phyloP scores from a whole-genome alignment of 2,329 filamentous ascomycete genomes.

The Teratosphaeria viscida region DNA sequence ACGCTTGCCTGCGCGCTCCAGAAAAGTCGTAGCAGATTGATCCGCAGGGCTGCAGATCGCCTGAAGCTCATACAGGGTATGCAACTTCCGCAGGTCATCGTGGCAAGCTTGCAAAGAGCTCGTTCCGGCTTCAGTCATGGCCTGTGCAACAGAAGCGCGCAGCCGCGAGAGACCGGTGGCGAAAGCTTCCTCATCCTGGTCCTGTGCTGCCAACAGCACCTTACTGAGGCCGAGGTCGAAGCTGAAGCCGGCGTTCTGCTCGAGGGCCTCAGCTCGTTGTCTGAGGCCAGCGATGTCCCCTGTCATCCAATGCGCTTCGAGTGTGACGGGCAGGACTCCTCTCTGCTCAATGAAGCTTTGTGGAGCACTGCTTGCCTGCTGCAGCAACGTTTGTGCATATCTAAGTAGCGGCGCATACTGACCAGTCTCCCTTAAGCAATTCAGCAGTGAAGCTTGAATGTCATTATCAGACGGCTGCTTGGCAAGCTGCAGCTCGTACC shows the following conservation, averaged over 20 bases:
- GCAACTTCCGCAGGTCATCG: conserved; percentile 72
- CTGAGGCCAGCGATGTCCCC: conserved; percentile 68
- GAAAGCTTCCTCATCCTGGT: conserved; percentile 44
- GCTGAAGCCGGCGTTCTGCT: conserved; percentile 39
- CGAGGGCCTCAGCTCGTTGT: conserved; percentile 42
- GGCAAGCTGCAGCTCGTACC: conserved; percentile 87
- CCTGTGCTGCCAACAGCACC: conserved; percentile 49
- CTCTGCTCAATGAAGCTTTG: not conserved
- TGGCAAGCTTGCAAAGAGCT: conserved; percentile 76
- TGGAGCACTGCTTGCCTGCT: not conserved
- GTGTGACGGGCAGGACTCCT: conserved; percentile 67
- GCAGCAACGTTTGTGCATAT: conserved; percentile 67
- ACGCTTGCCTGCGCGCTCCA: conserved; percentile 42
- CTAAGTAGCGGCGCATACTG: conserved; percentile 68
- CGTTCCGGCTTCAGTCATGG: conserved; percentile 66
- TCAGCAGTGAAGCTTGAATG: conserved; percentile 71
- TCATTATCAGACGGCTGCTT: conserved; percentile 68
- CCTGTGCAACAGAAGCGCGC: conserved; percentile 59
- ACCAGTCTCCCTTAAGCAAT: conserved; percentile 87
- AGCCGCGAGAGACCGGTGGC: conserved; percentile 50
- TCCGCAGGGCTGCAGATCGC: conserved; percentile 47
- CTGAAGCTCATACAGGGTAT: conserved; percentile 80
- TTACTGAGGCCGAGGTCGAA: conserved; percentile 76
- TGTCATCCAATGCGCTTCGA: conserved; percentile 87
- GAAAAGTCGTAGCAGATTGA: conserved; percentile 3